Conservation (phyloP, 2,329 filamentous ascomycete genomes). For the Colletotrichum sp. region DNA sequence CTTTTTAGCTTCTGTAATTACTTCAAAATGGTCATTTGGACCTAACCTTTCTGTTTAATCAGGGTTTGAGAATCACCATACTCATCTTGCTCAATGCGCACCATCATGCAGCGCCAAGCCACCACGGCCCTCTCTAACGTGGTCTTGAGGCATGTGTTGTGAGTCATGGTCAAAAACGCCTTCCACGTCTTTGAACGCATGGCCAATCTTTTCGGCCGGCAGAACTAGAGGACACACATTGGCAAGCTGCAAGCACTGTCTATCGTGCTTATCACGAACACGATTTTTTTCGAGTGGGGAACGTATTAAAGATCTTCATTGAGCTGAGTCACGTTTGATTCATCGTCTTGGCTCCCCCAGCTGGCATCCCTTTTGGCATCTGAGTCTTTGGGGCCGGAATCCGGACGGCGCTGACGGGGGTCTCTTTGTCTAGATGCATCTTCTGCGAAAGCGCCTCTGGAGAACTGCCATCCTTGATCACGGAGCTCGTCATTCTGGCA, state of each 20-base stretch:
- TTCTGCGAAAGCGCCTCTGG: background rate
- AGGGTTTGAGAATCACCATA: background rate
- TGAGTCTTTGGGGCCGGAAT: background rate
- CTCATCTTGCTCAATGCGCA: background rate
- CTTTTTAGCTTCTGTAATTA: background rate
- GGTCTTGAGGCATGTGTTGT: background rate
- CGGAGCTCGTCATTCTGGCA: background rate
- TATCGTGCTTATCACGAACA: background rate
- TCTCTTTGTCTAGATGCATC: background rate
- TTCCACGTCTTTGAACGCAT: background rate
- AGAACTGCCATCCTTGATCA: background rate
- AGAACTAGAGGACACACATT: background rate
- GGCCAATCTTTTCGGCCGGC: background rate
- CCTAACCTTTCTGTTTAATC: background rate
- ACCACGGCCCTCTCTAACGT: background rate
- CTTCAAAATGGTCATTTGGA: background rate
- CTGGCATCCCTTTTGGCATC: fast-evolving
- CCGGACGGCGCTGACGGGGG: background rate
- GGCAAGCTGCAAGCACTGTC: background rate
- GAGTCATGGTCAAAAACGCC: background rate
- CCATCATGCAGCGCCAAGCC: background rate
- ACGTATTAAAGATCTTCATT: background rate
- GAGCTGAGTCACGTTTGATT: background rate
- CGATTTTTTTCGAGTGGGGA: background rate
- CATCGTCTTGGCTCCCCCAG: background rate